Base-by-base conservation (phyloP, 192 early-diverging fungal genomes). In the Entomortierella chlamydospora region DNA sequence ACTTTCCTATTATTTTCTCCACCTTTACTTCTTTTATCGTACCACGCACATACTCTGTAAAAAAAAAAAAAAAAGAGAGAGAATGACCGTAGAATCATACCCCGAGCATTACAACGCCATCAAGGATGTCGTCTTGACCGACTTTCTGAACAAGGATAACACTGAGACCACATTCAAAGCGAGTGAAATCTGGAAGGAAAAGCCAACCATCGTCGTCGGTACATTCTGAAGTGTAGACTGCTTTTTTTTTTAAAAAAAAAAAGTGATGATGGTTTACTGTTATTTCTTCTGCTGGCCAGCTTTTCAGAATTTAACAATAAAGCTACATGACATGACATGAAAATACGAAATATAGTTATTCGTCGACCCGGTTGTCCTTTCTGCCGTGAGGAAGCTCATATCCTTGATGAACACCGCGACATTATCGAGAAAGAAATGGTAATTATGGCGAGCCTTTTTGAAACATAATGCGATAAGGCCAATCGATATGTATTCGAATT, bases 351-450 rank as follows among this genome's bases (percentile, higher is more conserved):
- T 15, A 15, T 70, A 78, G 74, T 78, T 39, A 70, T 70, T 60
- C 74, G 74, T n/a, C 74, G 84, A 57, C 84, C 84, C 6, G 84
- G 84, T 8, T 85, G 84, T 66, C 69, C 66, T 8, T 71, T 85
- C 52, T 85, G 81, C 68, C 81, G 81, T 43, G 81, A 85, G 30
- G 76, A 85, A 26, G 84, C 61, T 26, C 70, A 65, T 17, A 65
- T 68, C 7, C 52, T 85, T 10, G 63, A 70, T 26, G 64, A 67
- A 28, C 69, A 77, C 50, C 77, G 84, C 0, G 64, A 69, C 11
- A 57, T 71, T 18, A 85, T 85, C 62, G 73, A 79, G 56, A 78
- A 78, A 37, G 55, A 69, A 37, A 70, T 78, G 66, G 74, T 78
- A 78, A 47, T n/a, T n/a, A n/a, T n/a, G n/a, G n/a, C n/a, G n/a